A percentile compares a stretch with the other conserved stretches of the same genome.
Conservation (phyloP, 192 early-diverging fungal genomes). For the Umbelopsis sp. region DNA sequence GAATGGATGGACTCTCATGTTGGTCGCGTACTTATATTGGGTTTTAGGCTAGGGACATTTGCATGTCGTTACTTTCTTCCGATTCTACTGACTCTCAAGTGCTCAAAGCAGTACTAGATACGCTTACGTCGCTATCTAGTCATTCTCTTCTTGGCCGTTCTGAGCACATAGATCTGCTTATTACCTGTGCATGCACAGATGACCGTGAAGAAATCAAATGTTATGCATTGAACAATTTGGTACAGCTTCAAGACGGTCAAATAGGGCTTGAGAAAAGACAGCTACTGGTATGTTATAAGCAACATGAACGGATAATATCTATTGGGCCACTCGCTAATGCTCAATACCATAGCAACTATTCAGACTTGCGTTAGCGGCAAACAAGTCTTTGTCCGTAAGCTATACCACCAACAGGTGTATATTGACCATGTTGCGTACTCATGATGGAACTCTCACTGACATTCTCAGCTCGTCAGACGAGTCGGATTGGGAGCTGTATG, state of each 20-base stretch:
- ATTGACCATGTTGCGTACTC: slow-evolving; percentile 19
- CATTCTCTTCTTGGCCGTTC: not conserved
- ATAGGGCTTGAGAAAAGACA: slow-evolving; percentile 20
- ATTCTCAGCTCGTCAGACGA: too few relatives aligned
- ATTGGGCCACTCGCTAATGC: too few relatives aligned
- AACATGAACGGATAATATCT: too few relatives aligned
- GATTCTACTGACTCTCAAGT: slow-evolving; percentile 33
- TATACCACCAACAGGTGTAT: not conserved
- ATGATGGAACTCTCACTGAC: too few relatives aligned
- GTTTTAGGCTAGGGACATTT: slow-evolving; percentile 41
- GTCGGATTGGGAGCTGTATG: too few relatives aligned
- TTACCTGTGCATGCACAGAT: slow-evolving; percentile 26
- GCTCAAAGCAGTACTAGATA: slow-evolving; percentile 43
- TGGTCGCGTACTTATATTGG: not conserved
- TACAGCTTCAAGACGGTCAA: slow-evolving; percentile 23
- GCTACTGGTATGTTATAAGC: slow-evolving; percentile 11
- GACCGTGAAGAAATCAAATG: slow-evolving; percentile 20
- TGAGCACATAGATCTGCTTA: slow-evolving; percentile 24
- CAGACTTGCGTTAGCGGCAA: not conserved
- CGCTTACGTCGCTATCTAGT: slow-evolving; percentile 42
- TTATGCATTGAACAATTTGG: slow-evolving; percentile 24
- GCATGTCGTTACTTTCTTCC: slow-evolving; percentile 40
- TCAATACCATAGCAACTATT: too few relatives aligned
- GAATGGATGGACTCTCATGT: not conserved
- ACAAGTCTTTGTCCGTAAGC: not conserved